Evolutionary conservation across 805 yeast species (phyloP).

Genomic region (Starmerella gropengiesseri): DNA sequence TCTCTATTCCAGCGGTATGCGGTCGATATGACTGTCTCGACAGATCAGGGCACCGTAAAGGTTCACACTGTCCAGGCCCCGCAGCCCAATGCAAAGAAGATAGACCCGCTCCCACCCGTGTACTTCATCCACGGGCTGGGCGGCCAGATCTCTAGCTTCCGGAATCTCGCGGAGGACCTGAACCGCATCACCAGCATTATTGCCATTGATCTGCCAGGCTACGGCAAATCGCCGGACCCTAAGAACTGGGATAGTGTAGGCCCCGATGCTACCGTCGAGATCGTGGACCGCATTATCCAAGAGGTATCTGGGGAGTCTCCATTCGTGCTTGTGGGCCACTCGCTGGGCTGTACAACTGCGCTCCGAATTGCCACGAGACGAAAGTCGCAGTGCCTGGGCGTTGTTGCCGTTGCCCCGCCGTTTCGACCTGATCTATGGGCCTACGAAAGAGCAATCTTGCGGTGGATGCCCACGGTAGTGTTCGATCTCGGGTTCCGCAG

Average conservation of each 20-base stretch:
- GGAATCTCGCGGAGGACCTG: conserved; percentile 52
- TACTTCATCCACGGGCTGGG: conserved; percentile 81
- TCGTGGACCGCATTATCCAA: conserved; percentile 18
- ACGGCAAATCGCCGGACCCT: conserved; percentile 42
- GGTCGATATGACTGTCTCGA: neutral
- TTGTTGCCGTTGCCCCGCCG: conserved; percentile 32
- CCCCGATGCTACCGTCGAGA: conserved; percentile 15
- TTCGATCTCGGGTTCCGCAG: conserved; percentile 44
- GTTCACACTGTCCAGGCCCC: conserved; percentile 32
- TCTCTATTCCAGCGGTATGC: conserved; percentile 6
- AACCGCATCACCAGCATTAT: conserved; percentile 52
- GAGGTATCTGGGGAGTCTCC: neutral
- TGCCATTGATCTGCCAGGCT: conserved; percentile 79
- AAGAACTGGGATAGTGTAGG: conserved; percentile 9
- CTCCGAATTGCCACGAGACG: conserved; percentile 21
- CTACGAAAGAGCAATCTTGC: neutral
- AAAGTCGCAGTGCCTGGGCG: conserved; percentile 25
- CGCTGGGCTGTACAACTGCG: conserved; percentile 56
- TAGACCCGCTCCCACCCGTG: conserved; percentile 42
- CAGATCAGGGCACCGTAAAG: neutral
- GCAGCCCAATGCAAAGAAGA: conserved; percentile 24
- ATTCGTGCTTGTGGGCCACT: conserved; percentile 47
- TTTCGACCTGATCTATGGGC: conserved; percentile 10
- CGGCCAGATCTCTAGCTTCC: conserved; percentile 80
- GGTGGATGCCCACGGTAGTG: conserved; percentile 24